Evolutionary conservation across 148 eudicot species (phyloP), one percentile per base, ranked within the genome.

Genomic region (Heliosperma pusillum): DNA sequence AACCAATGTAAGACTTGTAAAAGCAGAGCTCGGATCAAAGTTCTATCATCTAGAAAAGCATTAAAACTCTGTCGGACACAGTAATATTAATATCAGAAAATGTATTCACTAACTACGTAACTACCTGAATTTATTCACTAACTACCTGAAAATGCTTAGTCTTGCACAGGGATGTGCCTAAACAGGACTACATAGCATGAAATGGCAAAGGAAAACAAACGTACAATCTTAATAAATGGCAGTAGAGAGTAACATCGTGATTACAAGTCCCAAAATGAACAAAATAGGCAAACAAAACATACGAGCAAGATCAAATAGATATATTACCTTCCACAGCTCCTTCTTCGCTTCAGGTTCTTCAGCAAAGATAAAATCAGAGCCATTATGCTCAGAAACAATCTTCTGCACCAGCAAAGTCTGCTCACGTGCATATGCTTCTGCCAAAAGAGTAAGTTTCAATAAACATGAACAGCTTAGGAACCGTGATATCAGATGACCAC

Each of bases 251-350:
- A 63, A 30, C 44, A n/a, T 2, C 7, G 42, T 13, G 20, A 42
- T 25, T 20, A 47, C 42, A 36, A 22, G 17, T 22, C 26, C 30
- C 19, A 50, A 40, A 3, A 1, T 9, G 10, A 40, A 5, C 52
- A n/a, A 71, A 7, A 68, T 5, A 42, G 24, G 71, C 57, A 44
- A 29, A 16, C 16, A 67, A 2, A 19, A 20, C 2, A 20, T 13
- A 7, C 6, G 25, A 73, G 56, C 16, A 27, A 70, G 60, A 30
- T 59, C 40, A 36, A 66, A 75, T 44, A 27, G 33, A 58, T 16
- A 84, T 5, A 24, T 45, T 82, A 94, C 98, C 97, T 86, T 90
- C 99, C 99, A 95, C 71, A 95, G 99, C 80, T 95, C 99, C 80
- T 90, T 95, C 75, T 95, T 92, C 62, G 96, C 92, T 83, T 92